Conservation (phyloP, 164 flowering plant species). For the Aristolochia californica region DNA sequence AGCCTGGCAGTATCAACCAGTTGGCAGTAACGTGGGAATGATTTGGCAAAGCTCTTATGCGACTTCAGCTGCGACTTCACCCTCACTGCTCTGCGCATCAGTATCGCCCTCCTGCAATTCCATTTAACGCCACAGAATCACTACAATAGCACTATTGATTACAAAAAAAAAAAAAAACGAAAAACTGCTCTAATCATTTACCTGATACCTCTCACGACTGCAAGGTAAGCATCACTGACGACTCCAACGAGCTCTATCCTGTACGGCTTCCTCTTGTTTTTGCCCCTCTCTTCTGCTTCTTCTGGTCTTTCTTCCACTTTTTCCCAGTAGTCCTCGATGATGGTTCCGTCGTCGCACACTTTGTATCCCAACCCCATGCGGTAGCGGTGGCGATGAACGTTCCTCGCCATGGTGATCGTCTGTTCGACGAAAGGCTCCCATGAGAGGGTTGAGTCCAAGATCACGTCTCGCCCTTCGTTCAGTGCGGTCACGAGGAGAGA, state of each 20-base stretch:
- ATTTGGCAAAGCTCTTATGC: constrained; percentile 86
- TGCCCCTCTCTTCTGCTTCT: constrained; percentile 9
- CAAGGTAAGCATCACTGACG: constrained; percentile 77
- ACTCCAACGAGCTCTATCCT: constrained; percentile 92
- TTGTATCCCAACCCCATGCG: constrained; percentile 90
- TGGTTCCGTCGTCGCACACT: constrained; percentile 53
- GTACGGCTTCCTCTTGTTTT: constrained; percentile 45
- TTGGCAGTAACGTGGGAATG: constrained; percentile 56
- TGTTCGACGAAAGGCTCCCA: constrained; percentile 88
- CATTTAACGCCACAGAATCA: not conserved
- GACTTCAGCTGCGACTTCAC: constrained; percentile 77
- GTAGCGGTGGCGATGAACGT: constrained; percentile 59
- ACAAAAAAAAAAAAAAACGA: not conserved
- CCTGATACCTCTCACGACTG: constrained; percentile 94
- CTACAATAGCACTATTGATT: no score
- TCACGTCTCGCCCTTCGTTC: constrained; percentile 91
- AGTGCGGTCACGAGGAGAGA: constrained; percentile 86
- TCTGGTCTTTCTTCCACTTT: constrained; percentile 30
- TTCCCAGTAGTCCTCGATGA: constrained; percentile 81
- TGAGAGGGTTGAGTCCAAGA: constrained; percentile 86
- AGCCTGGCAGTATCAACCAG: constrained; percentile 86
- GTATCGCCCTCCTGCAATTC: constrained; percentile 71
- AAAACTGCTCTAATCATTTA: constrained; percentile 8
- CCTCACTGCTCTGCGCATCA: constrained; percentile 78
- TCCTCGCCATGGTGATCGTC: constrained; percentile 78